A percentile compares a stretch with the other conserved stretches of the same genome.
phyloP scores from a whole-genome alignment of 2,329 filamentous ascomycete species.

The Sordariomycetes sp. region DNA sequence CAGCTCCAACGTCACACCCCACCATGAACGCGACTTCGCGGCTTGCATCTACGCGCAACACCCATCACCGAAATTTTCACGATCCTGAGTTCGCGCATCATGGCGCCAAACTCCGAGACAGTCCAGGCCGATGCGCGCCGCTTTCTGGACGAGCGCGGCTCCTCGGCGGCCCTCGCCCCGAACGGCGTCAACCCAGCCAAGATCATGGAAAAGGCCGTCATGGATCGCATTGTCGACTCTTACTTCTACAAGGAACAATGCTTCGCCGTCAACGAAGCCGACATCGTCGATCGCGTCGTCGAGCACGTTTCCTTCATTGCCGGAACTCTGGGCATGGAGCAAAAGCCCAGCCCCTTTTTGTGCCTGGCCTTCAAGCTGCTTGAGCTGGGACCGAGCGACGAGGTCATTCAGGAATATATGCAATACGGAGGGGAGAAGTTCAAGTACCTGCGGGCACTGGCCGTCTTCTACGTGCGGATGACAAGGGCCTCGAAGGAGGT shows the following conservation, averaged over 20 bases:
- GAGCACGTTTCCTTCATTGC: slow-evolving; percentile 75
- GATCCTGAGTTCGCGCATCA: too few species aligned
- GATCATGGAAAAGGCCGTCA: slow-evolving; percentile 90
- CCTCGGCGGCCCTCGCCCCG: slow-evolving; percentile 63
- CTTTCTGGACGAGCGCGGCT: slow-evolving; percentile 87
- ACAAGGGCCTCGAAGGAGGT: slow-evolving; percentile 77
- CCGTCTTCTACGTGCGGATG: slow-evolving; percentile 86
- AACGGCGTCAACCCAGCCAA: slow-evolving; percentile 91
- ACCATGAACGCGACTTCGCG: background rate
- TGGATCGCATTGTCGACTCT: slow-evolving; percentile 87
- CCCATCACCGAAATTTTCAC: too few species aligned
- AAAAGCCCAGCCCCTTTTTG: slow-evolving; percentile 85
- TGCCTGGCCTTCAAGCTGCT: slow-evolving; percentile 93
- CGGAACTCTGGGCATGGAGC: slow-evolving; percentile 75
- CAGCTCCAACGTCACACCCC: background rate
- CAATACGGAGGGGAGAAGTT: slow-evolving; percentile 65
- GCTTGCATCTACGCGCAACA: background rate
- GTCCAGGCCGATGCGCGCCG: slow-evolving; percentile 71
- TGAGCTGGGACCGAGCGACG: slow-evolving; percentile 73
- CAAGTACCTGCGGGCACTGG: slow-evolving; percentile 82
- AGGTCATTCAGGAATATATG: slow-evolving; percentile 73
- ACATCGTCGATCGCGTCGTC: slow-evolving; percentile 81
- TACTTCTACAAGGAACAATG: slow-evolving; percentile 99
- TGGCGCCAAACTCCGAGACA: slow-evolving; percentile 34
- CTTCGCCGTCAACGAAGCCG: slow-evolving; percentile 81